phyloP scores from a whole-genome alignment of 2,329 filamentous ascomycete species.

The Microsporum ferrugineum region DNA sequence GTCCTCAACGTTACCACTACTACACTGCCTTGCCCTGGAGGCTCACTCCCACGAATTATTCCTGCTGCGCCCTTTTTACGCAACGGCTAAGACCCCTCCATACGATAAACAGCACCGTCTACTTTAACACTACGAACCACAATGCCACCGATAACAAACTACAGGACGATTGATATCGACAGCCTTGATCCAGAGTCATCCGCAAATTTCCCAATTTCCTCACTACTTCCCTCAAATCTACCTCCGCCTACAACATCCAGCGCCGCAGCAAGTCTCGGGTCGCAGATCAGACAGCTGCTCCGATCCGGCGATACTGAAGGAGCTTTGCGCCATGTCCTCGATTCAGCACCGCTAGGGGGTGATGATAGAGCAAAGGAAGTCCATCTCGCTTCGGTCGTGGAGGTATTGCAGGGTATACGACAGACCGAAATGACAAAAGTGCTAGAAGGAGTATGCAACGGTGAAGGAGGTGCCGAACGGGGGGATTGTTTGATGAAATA shows the following conservation, averaged over 20 bases:
- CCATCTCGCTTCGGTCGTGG: constrained; percentile 76
- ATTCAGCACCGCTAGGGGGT: constrained; percentile 62
- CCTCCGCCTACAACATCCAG: constrained; percentile 59
- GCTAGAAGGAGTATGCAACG: constrained; percentile 65
- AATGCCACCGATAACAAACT: constrained; percentile 44
- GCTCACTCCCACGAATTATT: not conserved
- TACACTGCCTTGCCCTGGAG: not conserved
- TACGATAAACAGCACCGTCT: not conserved
- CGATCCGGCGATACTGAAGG: constrained; percentile 79
- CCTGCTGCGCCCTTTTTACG: not conserved
- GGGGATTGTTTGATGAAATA: constrained; percentile 97
- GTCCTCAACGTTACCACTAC: not conserved
- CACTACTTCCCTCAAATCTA: constrained; percentile 62
- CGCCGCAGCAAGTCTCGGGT: constrained; percentile 65
- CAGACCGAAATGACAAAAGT: constrained; percentile 90
- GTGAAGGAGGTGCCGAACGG: constrained; percentile 69
- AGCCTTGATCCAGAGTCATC: constrained; percentile 80
- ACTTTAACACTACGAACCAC: not conserved
- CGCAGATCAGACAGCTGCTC: constrained; percentile 77
- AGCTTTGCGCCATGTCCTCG: constrained; percentile 69
- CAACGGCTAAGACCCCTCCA: not conserved
- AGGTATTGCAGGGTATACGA: constrained; percentile 92
- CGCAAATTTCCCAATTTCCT: constrained; percentile 79
- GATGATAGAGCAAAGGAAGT: constrained; percentile 56
- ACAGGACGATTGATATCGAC: constrained; percentile 90